Conservation (phyloP, 148 eudicot species). For the Camellia sinensis region DNA sequence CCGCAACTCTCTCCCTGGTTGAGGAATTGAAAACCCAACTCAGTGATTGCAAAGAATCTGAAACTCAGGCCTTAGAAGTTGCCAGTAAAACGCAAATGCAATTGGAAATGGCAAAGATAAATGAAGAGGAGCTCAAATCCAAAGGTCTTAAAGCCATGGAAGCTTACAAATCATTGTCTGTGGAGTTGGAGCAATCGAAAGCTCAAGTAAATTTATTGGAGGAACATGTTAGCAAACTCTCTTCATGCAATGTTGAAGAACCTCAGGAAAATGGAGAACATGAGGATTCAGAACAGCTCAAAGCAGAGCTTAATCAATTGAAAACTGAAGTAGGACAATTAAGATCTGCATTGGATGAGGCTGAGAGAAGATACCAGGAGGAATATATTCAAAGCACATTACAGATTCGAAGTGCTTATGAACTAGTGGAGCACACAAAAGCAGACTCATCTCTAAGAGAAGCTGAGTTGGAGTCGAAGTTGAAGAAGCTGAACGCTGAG, state of each 20-base stretch:
- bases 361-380: constrained; percentile 65
- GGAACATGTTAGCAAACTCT: constrained; percentile 44
- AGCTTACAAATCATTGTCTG: constrained; percentile 39
- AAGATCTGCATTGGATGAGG: constrained; percentile 54
- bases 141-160: constrained; percentile 51
- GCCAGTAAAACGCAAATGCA: constrained; percentile 49
- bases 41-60: constrained; percentile 53
- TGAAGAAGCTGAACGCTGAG: constrained; percentile 37
- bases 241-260: constrained; percentile 10
- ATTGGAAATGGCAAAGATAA: constrained; percentile 49
- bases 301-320: constrained; percentile 48
- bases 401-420: constrained; percentile 71
- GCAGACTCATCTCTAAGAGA: constrained; percentile 50
- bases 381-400: constrained; percentile 69
- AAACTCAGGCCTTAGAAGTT: constrained; percentile 49
- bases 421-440: constrained; percentile 56
- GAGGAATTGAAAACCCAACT: constrained; percentile 62
- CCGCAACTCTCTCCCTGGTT: constrained; percentile 48
- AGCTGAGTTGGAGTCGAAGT: constrained; percentile 43
- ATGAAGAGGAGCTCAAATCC: constrained; percentile 45
- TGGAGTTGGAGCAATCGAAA: constrained; percentile 63
- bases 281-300: constrained; percentile 37
- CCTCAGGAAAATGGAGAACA: constrained; percentile 17
- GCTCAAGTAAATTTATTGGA: constrained; percentile 46
- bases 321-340: constrained; percentile 50